Base-by-base conservation (phyloP, 106 monocot species). In the Dactylorhiza incarnata region DNA sequence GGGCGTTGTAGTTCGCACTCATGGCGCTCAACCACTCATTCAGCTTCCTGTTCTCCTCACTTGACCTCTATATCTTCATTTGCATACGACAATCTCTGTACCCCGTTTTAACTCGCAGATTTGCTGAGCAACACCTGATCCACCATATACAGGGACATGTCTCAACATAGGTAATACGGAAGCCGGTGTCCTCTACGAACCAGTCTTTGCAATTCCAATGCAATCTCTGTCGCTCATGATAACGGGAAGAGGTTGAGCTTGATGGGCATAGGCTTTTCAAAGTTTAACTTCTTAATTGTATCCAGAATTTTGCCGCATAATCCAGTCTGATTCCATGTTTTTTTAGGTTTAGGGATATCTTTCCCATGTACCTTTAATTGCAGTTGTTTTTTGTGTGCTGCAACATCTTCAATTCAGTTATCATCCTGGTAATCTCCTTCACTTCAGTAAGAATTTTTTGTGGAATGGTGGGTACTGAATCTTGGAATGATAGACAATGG, bases 171-270 rank as follows among this genome's bases (percentile, higher is more conserved):
- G 96, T 44, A 97, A 76, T 24, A 97, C 96, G 78, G 93, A 97
- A 50, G 96, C 96, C 52, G 93, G 68, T 3, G 96, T 97, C 82
- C 93, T 97, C 70, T 93, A 93, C 9, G 96, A 97, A 67, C 96
- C 96, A 49, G 96, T 97, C 73, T 97, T 97, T 74, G 96, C 96
- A 47, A 97, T 74, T 23, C 96, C 96, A 51, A 97, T 97, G 84
- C 96, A 97, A 74, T 97, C 96, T 37, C 96, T 83, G 0, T 93
- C 96, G 62, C 91, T 97, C 96, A 97, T 97, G 37, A 97, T 97
- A 22, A 93, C 71, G 15, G 96, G 96, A 16, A 97, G 51, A 5
- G 96, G 91, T 74, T 93, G 96, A 74, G 89, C 84, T 86, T 97
- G 96, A 97, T 97, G 9, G 96, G 74, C 96, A 97, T 97, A 17